These are phyloP conservation scores for Helichrysum umbraculigerum DNA, from an alignment of 129 eudicot genomes.

Conservation along the genomic window DNA sequence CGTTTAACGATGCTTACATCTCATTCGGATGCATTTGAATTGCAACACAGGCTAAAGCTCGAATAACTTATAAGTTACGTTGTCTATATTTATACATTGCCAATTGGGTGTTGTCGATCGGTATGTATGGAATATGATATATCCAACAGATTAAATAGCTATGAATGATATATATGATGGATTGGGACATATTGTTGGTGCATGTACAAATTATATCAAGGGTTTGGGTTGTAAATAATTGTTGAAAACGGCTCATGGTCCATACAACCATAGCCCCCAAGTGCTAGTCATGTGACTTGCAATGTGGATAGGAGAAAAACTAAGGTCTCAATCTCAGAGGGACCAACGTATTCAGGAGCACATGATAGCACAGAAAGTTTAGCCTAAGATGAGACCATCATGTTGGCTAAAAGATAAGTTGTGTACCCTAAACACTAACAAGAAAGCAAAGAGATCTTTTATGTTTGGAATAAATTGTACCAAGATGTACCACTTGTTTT, in stretches of 20 bases:
- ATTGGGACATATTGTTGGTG: conserved; percentile 13
- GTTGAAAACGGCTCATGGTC: conserved; percentile 19
- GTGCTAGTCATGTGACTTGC: conserved; percentile 19
- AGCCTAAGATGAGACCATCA: conserved; percentile 19
- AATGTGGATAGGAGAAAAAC: conserved; percentile 21
- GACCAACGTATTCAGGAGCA: conserved; percentile 30
- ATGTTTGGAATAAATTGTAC: conserved; percentile 33
- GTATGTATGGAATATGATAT: background rate
- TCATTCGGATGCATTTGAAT: background rate
- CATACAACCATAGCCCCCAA: conserved; percentile 5
- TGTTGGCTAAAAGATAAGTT: conserved; percentile 27
- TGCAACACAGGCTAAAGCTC: background rate
- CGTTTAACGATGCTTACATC: background rate
- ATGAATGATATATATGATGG: background rate
- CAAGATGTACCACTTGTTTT: conserved; percentile 19
- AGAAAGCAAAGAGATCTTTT: conserved; percentile 24
- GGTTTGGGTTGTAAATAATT: background rate
- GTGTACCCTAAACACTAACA: conserved; percentile 31
- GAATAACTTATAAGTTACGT: conserved; percentile 11
- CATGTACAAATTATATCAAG: background rate
- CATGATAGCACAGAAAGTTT: background rate
- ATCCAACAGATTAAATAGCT: background rate
- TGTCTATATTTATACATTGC: background rate
- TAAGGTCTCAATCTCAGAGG: conserved; percentile 28
- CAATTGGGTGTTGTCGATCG: background rate